Evolutionary conservation across 106 monocot species (phyloP), one percentile per base, ranked within the genome.

Genomic region (Hemerocallis citrina): DNA sequence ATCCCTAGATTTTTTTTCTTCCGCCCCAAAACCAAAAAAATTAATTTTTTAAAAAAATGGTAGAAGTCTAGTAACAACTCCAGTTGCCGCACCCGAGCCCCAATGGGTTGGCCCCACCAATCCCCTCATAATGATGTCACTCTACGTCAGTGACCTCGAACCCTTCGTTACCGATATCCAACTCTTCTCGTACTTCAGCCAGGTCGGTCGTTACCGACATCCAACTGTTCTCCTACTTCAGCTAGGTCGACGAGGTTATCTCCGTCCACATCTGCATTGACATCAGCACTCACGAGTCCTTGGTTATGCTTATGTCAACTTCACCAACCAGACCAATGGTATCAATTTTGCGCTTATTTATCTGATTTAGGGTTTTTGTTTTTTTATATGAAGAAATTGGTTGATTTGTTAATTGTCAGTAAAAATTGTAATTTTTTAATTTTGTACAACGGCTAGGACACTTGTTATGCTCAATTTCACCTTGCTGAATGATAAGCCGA

Each of bases 391-490:
- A n/a, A n/a, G n/a, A n/a, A n/a, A n/a, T n/a, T n/a, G 42, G 2
- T 2, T 13, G 2, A 4, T 4, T 13, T 42, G 10, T 5, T 5
- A 2, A 42, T 7, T 7, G 2, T 4, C 14, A 13, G 14, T 13
- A 14, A n/a, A n/a, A n/a, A n/a, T 42, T 14, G 42, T 14, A 42
- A 42, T 14, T 42, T 42, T 42, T 14, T 14, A 42, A 42, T 42
- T 42, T 62, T 65, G 51, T 34, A 25, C 72, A 93, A 89, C 93
- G 35, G 74, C 79, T 45, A 85, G 77, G 63, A n/a, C 93, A 40
- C 34, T 89, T 69, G 93, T 89, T 23, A 8, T 75, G 59, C 70
- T 93, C n/a, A 93, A 93, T 63, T 93, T 85, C 58, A 72, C 89
- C 40, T 82, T 79, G 19, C 56, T 93, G 15, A 88, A 88, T 41